A percentile compares a stretch with the other conserved stretches of the same genome.
Evolutionary conservation across 495 filamentous ascomycete species (phyloP).

Genomic region (Penicillium longicatenatum): DNA sequence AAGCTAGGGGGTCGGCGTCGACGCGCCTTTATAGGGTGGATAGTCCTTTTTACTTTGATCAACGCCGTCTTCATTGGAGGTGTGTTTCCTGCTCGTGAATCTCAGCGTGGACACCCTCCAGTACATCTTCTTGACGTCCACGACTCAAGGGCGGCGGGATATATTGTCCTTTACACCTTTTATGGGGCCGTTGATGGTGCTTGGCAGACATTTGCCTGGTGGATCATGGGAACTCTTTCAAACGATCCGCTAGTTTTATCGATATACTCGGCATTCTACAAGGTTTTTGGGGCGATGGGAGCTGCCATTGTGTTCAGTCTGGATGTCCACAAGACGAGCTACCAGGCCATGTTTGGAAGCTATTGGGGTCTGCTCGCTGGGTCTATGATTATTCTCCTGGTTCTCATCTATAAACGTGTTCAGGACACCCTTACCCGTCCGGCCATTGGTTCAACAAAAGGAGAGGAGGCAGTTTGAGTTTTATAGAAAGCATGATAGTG

Average conservation of each 20-base stretch:
- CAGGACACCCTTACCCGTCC: background rate
- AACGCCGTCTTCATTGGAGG: slow-evolving; percentile 22
- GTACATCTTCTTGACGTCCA: slow-evolving; percentile 9
- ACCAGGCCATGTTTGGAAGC: slow-evolving; percentile 20
- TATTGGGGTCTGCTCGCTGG: slow-evolving; percentile 19
- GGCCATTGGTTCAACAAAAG: background rate
- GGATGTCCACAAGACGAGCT: slow-evolving; percentile 12
- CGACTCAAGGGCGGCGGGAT: slow-evolving; percentile 11
- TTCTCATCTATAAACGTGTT: slow-evolving; percentile 17
- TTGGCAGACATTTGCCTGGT: slow-evolving; percentile 22
- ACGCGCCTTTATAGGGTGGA: slow-evolving; percentile 16
- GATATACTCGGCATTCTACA: slow-evolving; percentile 21
- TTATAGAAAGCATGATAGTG: no score
- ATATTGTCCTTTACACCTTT: slow-evolving; percentile 16
- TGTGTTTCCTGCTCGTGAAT: slow-evolving; percentile 13
- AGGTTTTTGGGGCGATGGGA: slow-evolving; percentile 20
- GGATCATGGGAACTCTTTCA: slow-evolving; percentile 16
- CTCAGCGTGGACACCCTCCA: slow-evolving; percentile 9
- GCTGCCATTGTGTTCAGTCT: slow-evolving; percentile 22
- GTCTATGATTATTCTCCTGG: slow-evolving; percentile 13
- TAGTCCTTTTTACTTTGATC: slow-evolving; percentile 10
- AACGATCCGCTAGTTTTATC: slow-evolving; percentile 18
- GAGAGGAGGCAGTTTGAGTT: background rate
- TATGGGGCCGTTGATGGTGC: slow-evolving; percentile 19
- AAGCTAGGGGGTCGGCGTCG: slow-evolving; percentile 14